Evolutionary conservation across 331 rosid genomes (phyloP), one percentile per base, ranked within the genome.

Genomic region (Malus hybrid): DNA sequence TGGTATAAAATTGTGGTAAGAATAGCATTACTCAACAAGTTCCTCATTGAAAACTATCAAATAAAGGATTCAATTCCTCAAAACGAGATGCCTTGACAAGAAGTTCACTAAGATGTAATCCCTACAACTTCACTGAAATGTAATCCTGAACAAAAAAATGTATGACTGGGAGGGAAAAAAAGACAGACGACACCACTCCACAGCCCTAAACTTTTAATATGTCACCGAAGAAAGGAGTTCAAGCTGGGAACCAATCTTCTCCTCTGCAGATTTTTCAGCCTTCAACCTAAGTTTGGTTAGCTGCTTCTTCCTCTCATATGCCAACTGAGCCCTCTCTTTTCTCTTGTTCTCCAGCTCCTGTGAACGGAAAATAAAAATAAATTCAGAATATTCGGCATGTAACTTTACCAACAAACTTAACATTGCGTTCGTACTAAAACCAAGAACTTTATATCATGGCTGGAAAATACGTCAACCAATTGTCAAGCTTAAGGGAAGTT

Each of bases 261-360:
- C 91, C 5, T 89, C 92, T 0, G 89, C 89, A 44, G 76, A 59
- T 82, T 78, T 39, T 84, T 91, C 91, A 6, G 97, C 88, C 52
- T 83, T 89, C 63, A 65, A 48, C 79, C 84, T 74, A 8, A 91
- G 83, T 67, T 91, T 91, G 36, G 18, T 65, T 34, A 91, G 85
- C 66, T 81, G 90, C 81, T 87, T 91, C 90, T 84, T 91, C 74
- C 81, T 86, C 80, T 91, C 93, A 20, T 87, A 89, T 8, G 72
- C 70, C 74, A 83, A 36, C 44, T 80, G 84, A 11, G 92, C 63
- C 33, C 79, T 84, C 64, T 91, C 91, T 70, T 91, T 91, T 69
- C 97, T 84, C 92, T 89, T 91, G 82, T 83, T 80, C 67, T 91
- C 97, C 9, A 91, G 83, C 66, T 89, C 92, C 92, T 87, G 88